A percentile compares a stretch with the other conserved stretches of the same genome.
These are phyloP conservation scores for Myxozyma geophila DNA, from an alignment of 805 yeast genomes.

Conservation along the genomic window DNA sequence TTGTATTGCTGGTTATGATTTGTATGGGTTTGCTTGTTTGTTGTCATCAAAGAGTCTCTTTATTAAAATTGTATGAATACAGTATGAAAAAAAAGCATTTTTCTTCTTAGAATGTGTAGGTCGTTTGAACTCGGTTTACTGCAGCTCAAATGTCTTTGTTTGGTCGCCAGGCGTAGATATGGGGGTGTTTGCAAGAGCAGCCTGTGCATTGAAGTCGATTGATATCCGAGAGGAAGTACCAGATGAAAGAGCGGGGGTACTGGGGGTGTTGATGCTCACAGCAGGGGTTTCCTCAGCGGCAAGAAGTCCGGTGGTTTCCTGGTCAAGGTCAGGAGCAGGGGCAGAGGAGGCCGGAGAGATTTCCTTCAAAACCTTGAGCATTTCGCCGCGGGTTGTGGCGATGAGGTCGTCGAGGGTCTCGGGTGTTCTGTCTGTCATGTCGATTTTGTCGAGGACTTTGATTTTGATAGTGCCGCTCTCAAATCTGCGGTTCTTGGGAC, in stretches of 20 bases:
- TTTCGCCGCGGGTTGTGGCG: constrained; percentile 58
- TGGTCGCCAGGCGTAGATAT: constrained; percentile 6
- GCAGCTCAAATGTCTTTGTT: constrained; percentile 12
- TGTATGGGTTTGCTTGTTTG: constrained; percentile 3
- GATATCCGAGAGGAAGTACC: constrained; percentile 6
- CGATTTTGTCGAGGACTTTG: constrained; percentile 74
- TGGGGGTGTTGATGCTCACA: not conserved
- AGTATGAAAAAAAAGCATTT: not conserved
- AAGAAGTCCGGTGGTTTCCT: constrained; percentile 5
- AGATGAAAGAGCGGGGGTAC: not conserved
- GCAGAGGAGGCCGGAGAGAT: constrained; percentile 23
- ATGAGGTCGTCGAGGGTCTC: constrained; percentile 71
- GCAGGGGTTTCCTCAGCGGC: not conserved
- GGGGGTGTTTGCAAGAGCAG: constrained; percentile 1
- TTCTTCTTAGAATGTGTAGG: not conserved
- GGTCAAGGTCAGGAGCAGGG: not conserved
- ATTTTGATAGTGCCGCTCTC: constrained; percentile 70
- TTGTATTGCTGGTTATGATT: not conserved
- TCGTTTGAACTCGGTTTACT: not conserved
- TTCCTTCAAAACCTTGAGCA: constrained; percentile 49
- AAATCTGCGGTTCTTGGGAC: constrained; percentile 64
- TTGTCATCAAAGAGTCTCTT: not conserved
- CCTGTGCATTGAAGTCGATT: constrained; percentile 9
- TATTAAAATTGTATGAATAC: not conserved
- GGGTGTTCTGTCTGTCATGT: constrained; percentile 68